These are phyloP conservation scores for Entamoeba histolytica DNA, from an alignment of 208 protist genomes.

Conservation along the genomic window DNA sequence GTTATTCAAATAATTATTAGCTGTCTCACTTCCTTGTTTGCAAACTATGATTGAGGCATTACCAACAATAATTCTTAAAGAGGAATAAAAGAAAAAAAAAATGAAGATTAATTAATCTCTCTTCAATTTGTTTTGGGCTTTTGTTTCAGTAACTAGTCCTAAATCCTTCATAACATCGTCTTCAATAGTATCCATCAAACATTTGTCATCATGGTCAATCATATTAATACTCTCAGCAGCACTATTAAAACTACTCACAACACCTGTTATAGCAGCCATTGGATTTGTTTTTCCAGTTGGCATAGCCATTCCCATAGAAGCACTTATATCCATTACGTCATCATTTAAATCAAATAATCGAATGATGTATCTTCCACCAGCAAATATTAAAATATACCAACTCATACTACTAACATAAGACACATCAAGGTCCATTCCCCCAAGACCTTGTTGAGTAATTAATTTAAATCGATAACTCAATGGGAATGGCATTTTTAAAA, in stretches of 20 bases:
- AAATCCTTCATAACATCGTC: too few species aligned
- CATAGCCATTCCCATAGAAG: background rate
- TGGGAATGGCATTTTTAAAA: background rate
- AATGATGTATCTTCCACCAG: background rate
- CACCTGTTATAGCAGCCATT: background rate
- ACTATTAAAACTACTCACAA: background rate
- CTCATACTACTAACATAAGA: background rate
- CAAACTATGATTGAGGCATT: background rate
- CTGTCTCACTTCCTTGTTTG: background rate
- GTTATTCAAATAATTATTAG: background rate
- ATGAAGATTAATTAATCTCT: too few species aligned
- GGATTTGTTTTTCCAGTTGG: background rate
- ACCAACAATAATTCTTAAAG: background rate
- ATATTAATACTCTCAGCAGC: background rate
- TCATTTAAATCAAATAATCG: background rate
- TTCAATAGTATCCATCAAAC: too few species aligned
- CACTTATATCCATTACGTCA: background rate
- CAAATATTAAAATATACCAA: background rate
- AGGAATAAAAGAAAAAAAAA: too few species aligned
- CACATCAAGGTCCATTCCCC: background rate
- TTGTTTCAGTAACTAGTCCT: too few species aligned
- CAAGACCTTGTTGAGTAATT: background rate
- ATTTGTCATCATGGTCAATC: background rate
- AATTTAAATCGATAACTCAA: background rate
- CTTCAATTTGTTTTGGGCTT: too few species aligned